These are phyloP conservation scores for Coniochaeta sp. DNA, from an alignment of 2,329 filamentous ascomycete species.

Conservation along the genomic window DNA sequence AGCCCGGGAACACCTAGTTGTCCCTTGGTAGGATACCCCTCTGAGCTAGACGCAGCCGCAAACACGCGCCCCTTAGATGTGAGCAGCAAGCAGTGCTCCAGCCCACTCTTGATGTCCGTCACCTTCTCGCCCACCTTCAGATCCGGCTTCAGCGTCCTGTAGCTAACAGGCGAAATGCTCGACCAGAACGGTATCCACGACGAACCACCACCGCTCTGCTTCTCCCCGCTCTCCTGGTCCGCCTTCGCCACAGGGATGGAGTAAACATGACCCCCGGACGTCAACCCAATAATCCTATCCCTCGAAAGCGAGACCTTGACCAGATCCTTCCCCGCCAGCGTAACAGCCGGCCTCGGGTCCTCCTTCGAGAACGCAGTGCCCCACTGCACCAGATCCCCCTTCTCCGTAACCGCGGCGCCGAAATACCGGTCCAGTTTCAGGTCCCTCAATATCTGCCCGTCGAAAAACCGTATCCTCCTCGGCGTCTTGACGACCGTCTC, in stretches of 20 bases:
- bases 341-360: conserved; percentile 57
- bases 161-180: conserved; percentile 46
- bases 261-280: conserved; percentile 70
- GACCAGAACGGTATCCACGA: conserved; percentile 73
- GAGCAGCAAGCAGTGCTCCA: conserved; percentile 80
- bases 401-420: conserved; percentile 80
- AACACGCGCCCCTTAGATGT: conserved; percentile 83
- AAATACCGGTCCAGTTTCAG: conserved; percentile 78
- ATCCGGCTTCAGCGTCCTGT: conserved; percentile 62
- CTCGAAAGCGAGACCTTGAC: conserved; percentile 68
- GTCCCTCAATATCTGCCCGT: conserved; percentile 77
- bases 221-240: conserved; percentile 61
- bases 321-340: conserved; percentile 76
- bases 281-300: conserved; percentile 77
- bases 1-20: conserved; percentile 84
- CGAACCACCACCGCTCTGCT: conserved; percentile 29
- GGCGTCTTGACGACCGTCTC: conserved; percentile 76
- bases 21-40: conserved; percentile 72
- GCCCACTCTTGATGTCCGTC: conserved; percentile 65
- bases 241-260: conserved; percentile 70
- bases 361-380: conserved; percentile 67
- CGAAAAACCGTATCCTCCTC: conserved; percentile 71
- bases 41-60: conserved; percentile 73
- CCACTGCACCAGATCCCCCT: conserved; percentile 89
- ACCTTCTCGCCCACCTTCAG: conserved; percentile 67